Evolutionary conservation across 2,329 filamentous ascomycete genomes (phyloP).

Genomic region (Exophiala bonariae): DNA sequence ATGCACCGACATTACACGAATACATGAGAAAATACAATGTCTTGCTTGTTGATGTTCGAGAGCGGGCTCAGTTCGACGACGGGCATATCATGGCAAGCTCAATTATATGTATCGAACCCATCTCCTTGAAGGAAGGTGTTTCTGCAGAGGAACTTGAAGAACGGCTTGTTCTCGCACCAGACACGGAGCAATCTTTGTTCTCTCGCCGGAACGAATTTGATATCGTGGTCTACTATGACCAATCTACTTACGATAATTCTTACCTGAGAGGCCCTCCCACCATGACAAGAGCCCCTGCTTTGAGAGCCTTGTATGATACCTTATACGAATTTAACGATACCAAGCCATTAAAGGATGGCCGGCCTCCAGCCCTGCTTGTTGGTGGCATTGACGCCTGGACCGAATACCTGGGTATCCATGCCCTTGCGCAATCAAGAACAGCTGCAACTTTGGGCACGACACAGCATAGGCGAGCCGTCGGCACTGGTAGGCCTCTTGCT

Average conservation of each 20-base stretch:
- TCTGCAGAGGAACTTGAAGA: slow-evolving; percentile 63
- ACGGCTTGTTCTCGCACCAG: slow-evolving; percentile 48
- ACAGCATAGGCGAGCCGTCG: slow-evolving; percentile 38
- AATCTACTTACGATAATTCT: slow-evolving; percentile 58
- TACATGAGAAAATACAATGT: slow-evolving; percentile 68
- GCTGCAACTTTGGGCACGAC: slow-evolving; percentile 49
- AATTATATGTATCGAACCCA: slow-evolving; percentile 87
- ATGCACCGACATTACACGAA: slow-evolving; percentile 68
- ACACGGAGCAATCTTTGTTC: slow-evolving; percentile 70
- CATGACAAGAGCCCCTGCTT: slow-evolving; percentile 51
- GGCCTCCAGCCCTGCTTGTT: slow-evolving; percentile 72
- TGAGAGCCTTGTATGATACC: slow-evolving; percentile 75
- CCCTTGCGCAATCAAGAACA: slow-evolving; percentile 60
- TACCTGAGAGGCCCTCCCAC: slow-evolving; percentile 54
- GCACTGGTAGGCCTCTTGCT: slow-evolving; percentile 47
- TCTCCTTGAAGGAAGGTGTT: slow-evolving; percentile 67
- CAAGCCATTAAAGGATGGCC: slow-evolving; percentile 64
- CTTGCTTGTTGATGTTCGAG: slow-evolving; percentile 81
- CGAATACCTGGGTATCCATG: slow-evolving; percentile 72
- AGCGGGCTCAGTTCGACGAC: slow-evolving; percentile 76
- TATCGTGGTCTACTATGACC: slow-evolving; percentile 87
- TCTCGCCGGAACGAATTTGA: slow-evolving; percentile 74
- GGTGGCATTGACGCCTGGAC: slow-evolving; percentile 87
- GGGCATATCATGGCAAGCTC: slow-evolving; percentile 84
- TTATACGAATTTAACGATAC: slow-evolving; percentile 81